phyloP scores from a whole-genome alignment of 108 stramenopile species.

The Mediolabrus comicus region DNA sequence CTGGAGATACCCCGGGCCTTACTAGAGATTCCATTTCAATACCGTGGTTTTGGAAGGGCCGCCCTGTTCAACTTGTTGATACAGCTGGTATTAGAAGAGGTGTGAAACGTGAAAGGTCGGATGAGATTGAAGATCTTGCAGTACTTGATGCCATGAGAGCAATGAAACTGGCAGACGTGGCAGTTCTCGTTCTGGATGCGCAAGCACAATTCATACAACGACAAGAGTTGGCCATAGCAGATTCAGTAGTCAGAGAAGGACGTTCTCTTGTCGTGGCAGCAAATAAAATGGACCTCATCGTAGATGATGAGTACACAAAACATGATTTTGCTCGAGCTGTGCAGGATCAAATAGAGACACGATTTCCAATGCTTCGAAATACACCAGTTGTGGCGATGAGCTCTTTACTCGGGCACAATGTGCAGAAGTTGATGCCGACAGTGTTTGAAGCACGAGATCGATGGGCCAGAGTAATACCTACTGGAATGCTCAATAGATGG shows the following conservation, averaged over 20 bases:
- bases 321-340: conserved; percentile 74
- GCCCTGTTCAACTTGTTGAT: conserved; percentile 78
- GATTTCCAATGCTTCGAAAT: conserved; percentile 80
- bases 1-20: conserved; percentile 81
- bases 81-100: conserved; percentile 86
- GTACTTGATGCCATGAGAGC: conserved; percentile 86
- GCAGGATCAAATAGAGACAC: conserved; percentile 69
- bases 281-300: conserved; percentile 89
- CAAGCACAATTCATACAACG: conserved; percentile 70
- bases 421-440: conserved; percentile 72
- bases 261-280: conserved; percentile 85
- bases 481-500: conserved; percentile 85
- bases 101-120: conserved; percentile 53
- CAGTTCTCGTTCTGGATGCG: conserved; percentile 87
- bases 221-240: conserved; percentile 88
- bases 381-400: conserved; percentile 85
- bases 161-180: conserved; percentile 90
- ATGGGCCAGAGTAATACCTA: conserved; percentile 70
- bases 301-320: conserved; percentile 61
- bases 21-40: conserved; percentile 91
- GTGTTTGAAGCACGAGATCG: conserved; percentile 77
- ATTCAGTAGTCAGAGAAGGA: conserved; percentile 87
- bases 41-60: conserved; percentile 69
- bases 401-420: conserved; percentile 58
- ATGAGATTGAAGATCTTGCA: conserved; percentile 82